phyloP scores from a whole-genome alignment of 2,329 filamentous ascomycete species.

The Microcyclospora tardicrescens region DNA sequence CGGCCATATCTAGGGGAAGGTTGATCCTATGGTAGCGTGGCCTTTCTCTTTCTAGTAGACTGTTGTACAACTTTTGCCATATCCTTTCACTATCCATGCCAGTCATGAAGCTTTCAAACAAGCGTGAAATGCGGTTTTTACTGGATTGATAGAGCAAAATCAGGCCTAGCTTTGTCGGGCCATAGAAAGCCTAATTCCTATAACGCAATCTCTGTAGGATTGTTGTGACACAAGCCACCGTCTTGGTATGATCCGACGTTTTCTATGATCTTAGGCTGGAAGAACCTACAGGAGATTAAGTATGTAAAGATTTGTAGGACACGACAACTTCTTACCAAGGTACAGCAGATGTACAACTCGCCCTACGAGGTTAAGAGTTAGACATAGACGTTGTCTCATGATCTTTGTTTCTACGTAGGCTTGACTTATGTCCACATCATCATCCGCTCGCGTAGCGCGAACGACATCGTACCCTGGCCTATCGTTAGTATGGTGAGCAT shows the following conservation, averaged over 20 bases:
- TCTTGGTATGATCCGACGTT: constrained; percentile 18
- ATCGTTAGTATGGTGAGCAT: neutral
- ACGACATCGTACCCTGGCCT: constrained; percentile 12
- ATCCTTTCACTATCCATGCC: constrained; percentile 14
- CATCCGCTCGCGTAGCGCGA: constrained; percentile 8
- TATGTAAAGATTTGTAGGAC: constrained; percentile 1
- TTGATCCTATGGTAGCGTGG: constrained; percentile 16
- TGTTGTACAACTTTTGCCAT: constrained; percentile 12
- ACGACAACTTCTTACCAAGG: constrained; percentile 14
- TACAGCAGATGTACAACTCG: constrained; percentile 17
- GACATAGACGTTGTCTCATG: too few species aligned
- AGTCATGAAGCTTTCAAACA: constrained; percentile 12
- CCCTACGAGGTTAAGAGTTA: too few species aligned
- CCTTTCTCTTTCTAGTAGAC: constrained; percentile 5
- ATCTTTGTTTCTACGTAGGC: constrained; percentile 15
- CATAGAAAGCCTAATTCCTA: constrained; percentile 15
- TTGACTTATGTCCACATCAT: constrained; percentile 14
- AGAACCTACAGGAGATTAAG: constrained; percentile 8
- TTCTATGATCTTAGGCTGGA: constrained; percentile 14
- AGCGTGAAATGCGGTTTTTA: constrained; percentile 9
- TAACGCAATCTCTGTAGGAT: constrained; percentile 13
- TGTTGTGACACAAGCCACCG: constrained; percentile 19
- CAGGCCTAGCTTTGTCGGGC: constrained; percentile 12
- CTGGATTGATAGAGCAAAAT: constrained; percentile 17
- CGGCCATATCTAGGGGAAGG: constrained; percentile 6